phyloP scores from a whole-genome alignment of 1,284 basidiomycete species.

The Ceratobasidium theobromae region DNA sequence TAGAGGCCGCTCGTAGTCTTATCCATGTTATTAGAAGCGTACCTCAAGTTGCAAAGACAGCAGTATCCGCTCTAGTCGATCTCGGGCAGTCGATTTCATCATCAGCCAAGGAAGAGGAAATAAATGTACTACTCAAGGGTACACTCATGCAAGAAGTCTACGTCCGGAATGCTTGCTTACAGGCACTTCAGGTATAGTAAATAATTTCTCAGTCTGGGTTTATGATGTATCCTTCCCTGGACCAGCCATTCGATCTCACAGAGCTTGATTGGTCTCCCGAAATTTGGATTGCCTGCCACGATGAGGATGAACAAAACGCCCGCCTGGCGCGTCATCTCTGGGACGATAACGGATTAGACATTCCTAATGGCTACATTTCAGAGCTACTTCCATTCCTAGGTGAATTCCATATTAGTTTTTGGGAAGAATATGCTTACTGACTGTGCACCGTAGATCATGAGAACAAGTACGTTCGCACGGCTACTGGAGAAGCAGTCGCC shows the following conservation, averaged over 20 bases:
- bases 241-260: conserved; percentile 89
- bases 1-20: conserved; percentile 69
- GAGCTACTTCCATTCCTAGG: conserved; percentile 72
- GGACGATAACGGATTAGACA: conserved; percentile 96
- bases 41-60: conserved; percentile 83
- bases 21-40: conserved; percentile 76
- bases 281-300: conserved; percentile 88
- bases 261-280: conserved; percentile 91
- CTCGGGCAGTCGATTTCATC: conserved; percentile 80
- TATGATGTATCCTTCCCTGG: background rate
- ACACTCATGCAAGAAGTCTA: conserved; percentile 87
- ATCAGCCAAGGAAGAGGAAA: conserved; percentile 65
- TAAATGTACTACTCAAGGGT: conserved; percentile 67
- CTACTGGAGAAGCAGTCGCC: conserved; percentile 73
- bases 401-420: conserved; percentile 45
- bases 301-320: conserved; percentile 89
- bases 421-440: background rate
- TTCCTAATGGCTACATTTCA: conserved; percentile 71
- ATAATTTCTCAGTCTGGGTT: background rate
- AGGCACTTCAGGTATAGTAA: conserved; percentile 74
- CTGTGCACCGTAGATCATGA: conserved; percentile 61
- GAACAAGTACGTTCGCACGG: conserved; percentile 77
- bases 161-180: conserved; percentile 87
- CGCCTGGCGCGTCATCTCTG: conserved; percentile 81
- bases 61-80: conserved; percentile 79